Base-by-base conservation (phyloP, 208 protist genomes). In the Acanthamoeba castellanii region DNA sequence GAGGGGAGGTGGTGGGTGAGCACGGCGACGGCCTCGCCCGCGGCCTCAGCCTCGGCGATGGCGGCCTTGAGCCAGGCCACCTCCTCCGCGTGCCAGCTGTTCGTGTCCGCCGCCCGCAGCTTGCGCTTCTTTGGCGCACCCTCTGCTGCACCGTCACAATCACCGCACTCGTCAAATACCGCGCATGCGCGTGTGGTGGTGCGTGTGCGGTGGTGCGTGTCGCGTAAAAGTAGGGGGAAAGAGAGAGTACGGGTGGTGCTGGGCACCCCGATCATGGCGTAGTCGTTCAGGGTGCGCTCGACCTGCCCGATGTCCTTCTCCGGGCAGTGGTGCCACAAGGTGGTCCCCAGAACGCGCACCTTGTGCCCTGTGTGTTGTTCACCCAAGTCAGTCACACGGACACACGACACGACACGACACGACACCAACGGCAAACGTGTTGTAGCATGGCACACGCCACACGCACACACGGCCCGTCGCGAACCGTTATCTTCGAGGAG, bases 41-140 rank as follows among this genome's bases (percentile, higher is more conserved):
- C 47, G 7, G 55, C 25, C 25, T 85, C 16, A 3, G 76, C 76
- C 32, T 55, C 16, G 22, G 55, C 16, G 20, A 85, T 45, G 20
- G 20, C 76, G 34, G 1, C 76, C 47, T 85, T 85, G 18, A 85
- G 76, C 76, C 76, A 85, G 18, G 76, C 76, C 18, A 85, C 55
- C 59, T 91, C 85, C 57, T 91, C 85, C 32, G 22, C 85, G 59
- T 91, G 85, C 85, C 85, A 91, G 1, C 22, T 5, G 85, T 72
- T 91, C 52, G 61, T 91, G 85, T 91, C 85, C 4, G 30, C 85
- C 32, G 85, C 61, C 22, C 32, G 2, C 16, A 91, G 57, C 34
- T 45, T 66, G 6, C 85, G 85, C 61, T 91, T 91, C 85, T 91
- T 91, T 18, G 34, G 42, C 2, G 0, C 72, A 6, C 2, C 30